These are phyloP conservation scores for Cyberlindnera mississippiensis DNA, from an alignment of 805 yeast genomes.

Conservation along the genomic window DNA sequence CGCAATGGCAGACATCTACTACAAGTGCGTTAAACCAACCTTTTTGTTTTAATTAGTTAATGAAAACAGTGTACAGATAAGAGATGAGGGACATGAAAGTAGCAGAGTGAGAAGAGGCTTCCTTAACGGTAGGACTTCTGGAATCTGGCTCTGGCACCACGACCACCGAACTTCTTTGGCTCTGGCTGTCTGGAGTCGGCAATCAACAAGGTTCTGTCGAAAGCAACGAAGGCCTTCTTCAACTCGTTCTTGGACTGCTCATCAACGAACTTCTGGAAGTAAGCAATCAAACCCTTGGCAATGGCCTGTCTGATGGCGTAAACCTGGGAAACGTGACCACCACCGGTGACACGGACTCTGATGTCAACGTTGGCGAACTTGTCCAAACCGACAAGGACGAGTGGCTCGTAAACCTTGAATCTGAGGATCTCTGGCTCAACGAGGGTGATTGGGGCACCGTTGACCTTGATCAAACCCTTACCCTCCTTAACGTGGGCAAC, in stretches of 20 bases:
- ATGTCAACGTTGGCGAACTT: slow-evolving; percentile 97
- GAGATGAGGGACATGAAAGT: slow-evolving; percentile 21
- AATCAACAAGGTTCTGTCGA: slow-evolving; percentile 99
- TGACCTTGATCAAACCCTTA: slow-evolving; percentile 98
- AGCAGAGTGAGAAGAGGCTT: slow-evolving; percentile 16
- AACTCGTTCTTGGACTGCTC: slow-evolving; percentile 99
- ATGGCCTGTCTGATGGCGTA: slow-evolving; percentile 99
- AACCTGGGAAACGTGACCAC: slow-evolving; percentile 99
- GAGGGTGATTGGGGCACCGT: slow-evolving; percentile 98
- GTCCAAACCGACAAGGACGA: slow-evolving; percentile 96
- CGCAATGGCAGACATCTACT: too few relatives aligned
- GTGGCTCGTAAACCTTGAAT: slow-evolving; percentile 99
- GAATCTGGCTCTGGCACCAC: slow-evolving; percentile 99
- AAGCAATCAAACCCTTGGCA: slow-evolving; percentile 99
- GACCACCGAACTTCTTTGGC: slow-evolving; percentile 99
- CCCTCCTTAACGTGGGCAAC: slow-evolving; percentile 99
- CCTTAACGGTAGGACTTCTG: slow-evolving; percentile 99
- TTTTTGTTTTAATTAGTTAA: slow-evolving; percentile 14
- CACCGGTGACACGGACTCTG: slow-evolving; percentile 99
- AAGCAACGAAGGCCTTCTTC: slow-evolving; percentile 94
- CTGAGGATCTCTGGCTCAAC: slow-evolving; percentile 99
- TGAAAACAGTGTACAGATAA: slow-evolving; percentile 23
- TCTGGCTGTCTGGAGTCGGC: slow-evolving; percentile 99
- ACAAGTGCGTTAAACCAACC: slow-evolving; percentile 12
- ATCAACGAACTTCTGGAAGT: slow-evolving; percentile 98